These are phyloP conservation scores for Astragalus membranaceus DNA, from an alignment of 306 rosid genomes.

Conservation along the genomic window DNA sequence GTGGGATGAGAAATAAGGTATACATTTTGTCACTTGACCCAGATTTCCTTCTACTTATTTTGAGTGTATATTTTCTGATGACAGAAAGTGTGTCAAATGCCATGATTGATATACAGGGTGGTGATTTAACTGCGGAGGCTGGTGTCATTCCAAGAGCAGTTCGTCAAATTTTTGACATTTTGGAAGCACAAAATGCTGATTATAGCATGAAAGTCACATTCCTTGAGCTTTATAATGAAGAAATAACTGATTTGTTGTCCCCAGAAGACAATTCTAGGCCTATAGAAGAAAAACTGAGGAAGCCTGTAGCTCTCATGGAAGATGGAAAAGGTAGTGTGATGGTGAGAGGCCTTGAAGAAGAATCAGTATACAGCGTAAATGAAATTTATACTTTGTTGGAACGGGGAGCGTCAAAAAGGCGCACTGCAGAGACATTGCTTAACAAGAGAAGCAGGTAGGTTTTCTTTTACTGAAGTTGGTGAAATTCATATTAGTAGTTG, in stretches of 20 bases:
- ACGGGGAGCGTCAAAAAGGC: slow-evolving; percentile 82
- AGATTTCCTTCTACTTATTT: background rate
- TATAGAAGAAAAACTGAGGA: slow-evolving; percentile 67
- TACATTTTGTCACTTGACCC: background rate
- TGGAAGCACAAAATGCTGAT: slow-evolving; percentile 83
- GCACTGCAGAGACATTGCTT: slow-evolving; percentile 87
- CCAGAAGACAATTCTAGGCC: slow-evolving; percentile 65
- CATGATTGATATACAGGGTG: slow-evolving; percentile 40
- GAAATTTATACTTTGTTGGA: slow-evolving; percentile 80
- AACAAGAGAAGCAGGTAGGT: slow-evolving; percentile 88
- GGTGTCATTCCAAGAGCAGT: slow-evolving; percentile 98
- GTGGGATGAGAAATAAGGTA: slow-evolving; percentile 93
- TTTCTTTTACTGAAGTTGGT: background rate
- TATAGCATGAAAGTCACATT: slow-evolving; percentile 89
- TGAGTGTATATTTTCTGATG: background rate
- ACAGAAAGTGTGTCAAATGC: background rate
- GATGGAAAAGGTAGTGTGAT: slow-evolving; percentile 92
- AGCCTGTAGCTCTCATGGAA: slow-evolving; percentile 74
- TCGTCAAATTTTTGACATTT: slow-evolving; percentile 82
- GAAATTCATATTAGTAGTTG: slow-evolving; percentile 4
- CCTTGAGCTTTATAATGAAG: slow-evolving; percentile 93
- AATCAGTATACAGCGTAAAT: slow-evolving; percentile 68
- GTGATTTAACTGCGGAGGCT: slow-evolving; percentile 81
- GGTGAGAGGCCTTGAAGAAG: slow-evolving; percentile 92
- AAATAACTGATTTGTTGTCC: slow-evolving; percentile 74